Conservation (phyloP, 345 rosid species). For the Salix caprea region DNA sequence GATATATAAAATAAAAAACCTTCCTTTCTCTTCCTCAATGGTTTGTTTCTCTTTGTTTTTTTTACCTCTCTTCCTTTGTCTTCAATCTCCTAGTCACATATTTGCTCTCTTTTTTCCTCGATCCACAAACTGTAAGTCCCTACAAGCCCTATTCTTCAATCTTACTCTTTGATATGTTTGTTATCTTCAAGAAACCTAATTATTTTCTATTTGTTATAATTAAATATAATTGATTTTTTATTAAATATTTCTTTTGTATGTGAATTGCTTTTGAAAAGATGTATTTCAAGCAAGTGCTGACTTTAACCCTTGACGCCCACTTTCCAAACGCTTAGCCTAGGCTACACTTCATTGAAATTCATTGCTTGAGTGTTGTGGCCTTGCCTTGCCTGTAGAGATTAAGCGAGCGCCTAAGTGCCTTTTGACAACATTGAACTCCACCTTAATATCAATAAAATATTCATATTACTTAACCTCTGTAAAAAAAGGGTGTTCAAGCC, state of each 20-base stretch:
- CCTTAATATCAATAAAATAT: too few relatives aligned
- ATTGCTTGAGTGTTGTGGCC: too few relatives aligned
- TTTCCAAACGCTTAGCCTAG: too few relatives aligned
- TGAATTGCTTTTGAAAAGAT: neutral
- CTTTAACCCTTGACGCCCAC: too few relatives aligned
- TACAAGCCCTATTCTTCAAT: slow-evolving; percentile 17
- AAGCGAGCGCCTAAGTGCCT: too few relatives aligned
- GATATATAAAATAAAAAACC: neutral
- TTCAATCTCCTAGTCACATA: slow-evolving; percentile 41
- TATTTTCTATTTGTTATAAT: neutral
- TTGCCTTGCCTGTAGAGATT: too few relatives aligned
- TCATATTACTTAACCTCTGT: too few relatives aligned
- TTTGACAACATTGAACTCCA: too few relatives aligned
- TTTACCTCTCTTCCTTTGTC: neutral
- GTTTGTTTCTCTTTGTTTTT: slow-evolving; percentile 7
- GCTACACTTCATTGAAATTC: too few relatives aligned
- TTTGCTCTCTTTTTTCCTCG: slow-evolving; percentile 19
- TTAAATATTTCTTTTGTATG: neutral
- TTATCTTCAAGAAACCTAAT: slow-evolving; percentile 30
- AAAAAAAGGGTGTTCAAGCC: neutral
- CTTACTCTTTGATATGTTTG: slow-evolving; percentile 14
- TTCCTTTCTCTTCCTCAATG: slow-evolving; percentile 11
- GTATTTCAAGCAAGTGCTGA: too few relatives aligned
- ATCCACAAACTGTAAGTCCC: slow-evolving; percentile 38
- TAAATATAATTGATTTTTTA: neutral